These are phyloP conservation scores for Chaetomiaceae sp. DNA, from an alignment of 2,329 filamentous ascomycete genomes.

Conservation along the genomic window DNA sequence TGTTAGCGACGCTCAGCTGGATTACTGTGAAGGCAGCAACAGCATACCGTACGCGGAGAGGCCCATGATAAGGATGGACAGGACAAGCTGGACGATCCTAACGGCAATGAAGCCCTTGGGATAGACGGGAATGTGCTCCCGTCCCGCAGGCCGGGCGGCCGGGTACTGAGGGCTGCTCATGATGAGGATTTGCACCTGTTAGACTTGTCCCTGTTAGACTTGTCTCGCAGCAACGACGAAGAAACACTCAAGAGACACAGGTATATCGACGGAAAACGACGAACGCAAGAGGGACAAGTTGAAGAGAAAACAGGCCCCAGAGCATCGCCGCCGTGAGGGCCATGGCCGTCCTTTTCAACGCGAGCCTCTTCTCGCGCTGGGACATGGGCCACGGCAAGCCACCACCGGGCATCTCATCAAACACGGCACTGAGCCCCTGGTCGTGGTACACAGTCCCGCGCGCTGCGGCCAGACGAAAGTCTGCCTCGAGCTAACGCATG, in stretches of 20 bases:
- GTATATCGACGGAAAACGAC: too few relatives aligned
- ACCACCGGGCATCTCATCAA: not conserved
- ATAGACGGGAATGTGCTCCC: constrained; percentile 42
- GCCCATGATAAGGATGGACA: constrained; percentile 41
- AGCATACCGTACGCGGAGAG: constrained; percentile 42
- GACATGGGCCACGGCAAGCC: too few relatives aligned
- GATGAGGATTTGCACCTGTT: not conserved
- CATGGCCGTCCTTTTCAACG: too few relatives aligned
- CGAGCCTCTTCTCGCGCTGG: too few relatives aligned
- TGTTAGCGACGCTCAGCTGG: not conserved
- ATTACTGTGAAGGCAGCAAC: constrained; percentile 12
- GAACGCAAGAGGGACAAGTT: too few relatives aligned
- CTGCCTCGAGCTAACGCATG: not conserved
- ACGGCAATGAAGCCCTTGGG: constrained; percentile 39
- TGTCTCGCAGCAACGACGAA: not conserved
- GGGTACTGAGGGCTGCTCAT: constrained; percentile 1
- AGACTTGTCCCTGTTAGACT: not conserved
- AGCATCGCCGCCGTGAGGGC: too few relatives aligned
- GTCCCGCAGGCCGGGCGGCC: constrained; percentile 30
- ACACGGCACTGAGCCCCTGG: not conserved
- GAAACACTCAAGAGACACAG: not conserved
- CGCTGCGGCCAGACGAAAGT: not conserved
- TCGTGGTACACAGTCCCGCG: not conserved
- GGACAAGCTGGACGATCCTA: constrained; percentile 40
- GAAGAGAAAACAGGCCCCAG: not conserved